A percentile compares a stretch with the other conserved stretches of the same genome.
These are phyloP conservation scores for Flaveria sonorensis DNA, from an alignment of 129 eudicot species.

Conservation along the genomic window DNA sequence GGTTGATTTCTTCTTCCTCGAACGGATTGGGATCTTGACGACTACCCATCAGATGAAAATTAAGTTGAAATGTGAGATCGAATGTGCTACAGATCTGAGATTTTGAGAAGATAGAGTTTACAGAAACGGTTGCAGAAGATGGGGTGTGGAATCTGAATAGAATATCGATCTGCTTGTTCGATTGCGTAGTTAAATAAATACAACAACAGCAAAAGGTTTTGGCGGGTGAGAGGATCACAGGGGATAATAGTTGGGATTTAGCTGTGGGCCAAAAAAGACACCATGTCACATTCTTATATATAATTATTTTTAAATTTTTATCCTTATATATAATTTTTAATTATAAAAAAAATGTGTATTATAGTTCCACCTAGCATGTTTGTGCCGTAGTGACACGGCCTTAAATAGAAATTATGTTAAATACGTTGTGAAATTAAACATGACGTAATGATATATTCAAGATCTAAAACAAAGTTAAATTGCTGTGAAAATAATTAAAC, in stretches of 20 bases:
- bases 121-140: constrained; percentile 8
- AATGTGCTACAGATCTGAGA: constrained; percentile 33
- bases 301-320: too few species aligned
- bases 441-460: too few species aligned
- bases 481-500: too few species aligned
- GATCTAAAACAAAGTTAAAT: too few species aligned
- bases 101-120: constrained; percentile 4
- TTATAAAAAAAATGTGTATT: too few species aligned
- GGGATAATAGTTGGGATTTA: constrained; percentile 18
- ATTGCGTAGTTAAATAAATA: constrained; percentile 7
- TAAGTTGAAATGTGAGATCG: background rate
- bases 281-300: too few species aligned
- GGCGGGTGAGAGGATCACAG: constrained; percentile 32
- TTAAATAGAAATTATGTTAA: too few species aligned
- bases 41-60: constrained; percentile 48
- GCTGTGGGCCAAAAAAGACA: background rate
- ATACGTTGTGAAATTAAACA: too few species aligned
- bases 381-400: too few species aligned
- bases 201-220: constrained; percentile 27
- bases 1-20: constrained; percentile 80
- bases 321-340: too few species aligned
- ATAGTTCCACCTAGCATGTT: too few species aligned
- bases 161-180: constrained; percentile 7
- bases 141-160: background rate
- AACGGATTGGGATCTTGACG: constrained; percentile 79